A percentile compares a stretch with the other conserved stretches of the same genome.
Evolutionary conservation across 2,329 filamentous ascomycete species (phyloP).

Genomic region (Fusarium cyanostomum): DNA sequence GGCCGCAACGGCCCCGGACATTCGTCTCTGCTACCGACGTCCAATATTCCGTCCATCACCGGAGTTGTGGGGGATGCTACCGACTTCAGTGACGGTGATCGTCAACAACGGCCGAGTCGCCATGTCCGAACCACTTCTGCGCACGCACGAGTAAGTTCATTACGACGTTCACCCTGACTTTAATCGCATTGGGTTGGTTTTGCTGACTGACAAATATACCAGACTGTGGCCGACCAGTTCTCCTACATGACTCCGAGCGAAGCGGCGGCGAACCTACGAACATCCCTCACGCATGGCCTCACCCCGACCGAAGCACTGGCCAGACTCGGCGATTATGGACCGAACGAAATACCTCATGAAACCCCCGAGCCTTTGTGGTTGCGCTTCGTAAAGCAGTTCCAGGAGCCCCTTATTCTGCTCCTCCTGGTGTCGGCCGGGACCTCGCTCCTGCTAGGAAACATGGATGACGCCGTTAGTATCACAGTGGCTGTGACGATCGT

Average conservation of each 20-base stretch:
- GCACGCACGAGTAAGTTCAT: conserved; percentile 61
- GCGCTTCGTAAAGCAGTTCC: conserved; percentile 95
- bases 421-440: conserved; percentile 87
- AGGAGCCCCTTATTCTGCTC: conserved; percentile 93
- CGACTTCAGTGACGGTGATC: conserved; percentile 42
- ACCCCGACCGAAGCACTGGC: conserved; percentile 82
- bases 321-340: conserved; percentile 81
- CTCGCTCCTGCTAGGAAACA: conserved; percentile 90
- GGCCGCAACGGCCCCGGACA: conserved; percentile 46
- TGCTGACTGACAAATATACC: conserved; percentile 27
- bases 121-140: conserved; percentile 63
- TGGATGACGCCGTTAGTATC: conserved; percentile 95
- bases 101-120: conserved; percentile 43
- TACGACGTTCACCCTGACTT: not conserved
- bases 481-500: conserved; percentile 96
- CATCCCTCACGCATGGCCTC: conserved; percentile 85
- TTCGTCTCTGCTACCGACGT: conserved; percentile 48
- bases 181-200: not conserved
- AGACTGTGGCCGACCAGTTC: conserved; percentile 68
- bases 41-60: conserved; percentile 48
- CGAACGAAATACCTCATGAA: conserved; percentile 95
- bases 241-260: conserved; percentile 78
- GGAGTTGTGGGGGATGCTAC: conserved; percentile 40
- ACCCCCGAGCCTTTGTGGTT: conserved; percentile 94
- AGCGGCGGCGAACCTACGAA: conserved; percentile 78